Evolutionary conservation across 108 stramenopile species (phyloP).

Genomic region (Skeletonema menzelii): DNA sequence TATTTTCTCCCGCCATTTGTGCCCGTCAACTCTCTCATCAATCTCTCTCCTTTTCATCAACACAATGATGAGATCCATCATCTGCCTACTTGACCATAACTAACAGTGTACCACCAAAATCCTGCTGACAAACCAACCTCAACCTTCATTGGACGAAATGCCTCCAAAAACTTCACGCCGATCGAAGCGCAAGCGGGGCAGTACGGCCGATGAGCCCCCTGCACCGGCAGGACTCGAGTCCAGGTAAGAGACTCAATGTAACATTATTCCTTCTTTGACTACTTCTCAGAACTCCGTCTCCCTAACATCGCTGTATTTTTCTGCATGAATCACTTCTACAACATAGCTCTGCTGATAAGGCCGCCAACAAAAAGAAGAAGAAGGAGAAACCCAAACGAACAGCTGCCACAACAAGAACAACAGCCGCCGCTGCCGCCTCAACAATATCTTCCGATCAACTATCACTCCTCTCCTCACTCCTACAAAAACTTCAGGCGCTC

Average conservation of each 20-base stretch:
- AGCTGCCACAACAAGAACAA: neutral
- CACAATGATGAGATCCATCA: neutral
- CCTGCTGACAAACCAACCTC: neutral
- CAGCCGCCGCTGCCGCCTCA: neutral
- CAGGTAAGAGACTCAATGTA: neutral
- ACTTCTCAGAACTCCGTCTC: neutral
- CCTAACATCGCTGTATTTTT: neutral
- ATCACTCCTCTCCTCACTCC: conserved; percentile 17
- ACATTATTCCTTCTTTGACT: neutral
- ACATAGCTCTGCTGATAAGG: neutral
- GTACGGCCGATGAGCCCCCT: neutral
- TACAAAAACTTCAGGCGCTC: conserved; percentile 19
- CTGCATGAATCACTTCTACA: neutral
- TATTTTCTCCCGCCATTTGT: neutral
- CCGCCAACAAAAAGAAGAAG: neutral
- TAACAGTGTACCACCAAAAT: neutral
- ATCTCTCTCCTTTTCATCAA: too few species aligned
- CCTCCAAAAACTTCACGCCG: conserved; percentile 10
- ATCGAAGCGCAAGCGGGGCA: conserved; percentile 16
- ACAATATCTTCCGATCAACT: neutral
- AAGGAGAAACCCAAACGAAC: neutral
- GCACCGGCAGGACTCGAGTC: neutral
- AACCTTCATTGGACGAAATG: neutral
- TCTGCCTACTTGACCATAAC: neutral
- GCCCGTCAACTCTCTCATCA: neutral